Base-by-base conservation (phyloP, 148 eudicot genomes). In the Oxyria digyna region DNA sequence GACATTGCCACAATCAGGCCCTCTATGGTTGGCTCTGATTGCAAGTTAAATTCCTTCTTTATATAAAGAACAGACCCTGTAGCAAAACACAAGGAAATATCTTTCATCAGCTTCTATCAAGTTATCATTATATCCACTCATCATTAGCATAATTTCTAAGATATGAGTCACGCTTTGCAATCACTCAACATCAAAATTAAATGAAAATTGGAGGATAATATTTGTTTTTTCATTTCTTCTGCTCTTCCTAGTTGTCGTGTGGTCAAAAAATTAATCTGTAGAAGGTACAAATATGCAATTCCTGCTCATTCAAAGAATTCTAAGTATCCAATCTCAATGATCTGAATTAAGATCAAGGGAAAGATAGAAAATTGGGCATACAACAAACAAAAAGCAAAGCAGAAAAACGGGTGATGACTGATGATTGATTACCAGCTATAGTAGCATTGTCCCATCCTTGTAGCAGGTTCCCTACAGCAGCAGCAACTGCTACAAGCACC, bases 391-490 rank as follows among this genome's bases (percentile, higher is more conserved):
- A 20, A 8, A 68, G n/a, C 26, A 27, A 29, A 14, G 24, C 7
- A n/a, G 24, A 48, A n/a, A n/a, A n/a, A n/a, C n/a, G n/a, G n/a
- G n/a, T n/a, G 33, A 54, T 4, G 57, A 50, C 27, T 50, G 32
- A 12, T 24, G 23, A 63, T 26, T 26, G 68, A 18, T 48, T 81
- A 82, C 88, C 85, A 48, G 91, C 86, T 54, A 87, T 82, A 59
- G 88, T 81, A 62, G 91, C 88, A 75, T 84, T 86, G 74, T 86
- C 87, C 91, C 91, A 86, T 67, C 91, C 91, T 78, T 80, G 85
- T 46, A 86, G 73, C 14, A 86, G 65, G 77, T 86, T 80, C 3
- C 91, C 91, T 46, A 86, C 77, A n/a, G 87, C 78, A 21, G 86
- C 91, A 80, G 84, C 85, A 76, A 86, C 74, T 27, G 91, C 91